A percentile compares a stretch with the other conserved stretches of the same genome.
Conservation (phyloP, 495 filamentous ascomycete genomes). For the Rhypophila decipiens region DNA sequence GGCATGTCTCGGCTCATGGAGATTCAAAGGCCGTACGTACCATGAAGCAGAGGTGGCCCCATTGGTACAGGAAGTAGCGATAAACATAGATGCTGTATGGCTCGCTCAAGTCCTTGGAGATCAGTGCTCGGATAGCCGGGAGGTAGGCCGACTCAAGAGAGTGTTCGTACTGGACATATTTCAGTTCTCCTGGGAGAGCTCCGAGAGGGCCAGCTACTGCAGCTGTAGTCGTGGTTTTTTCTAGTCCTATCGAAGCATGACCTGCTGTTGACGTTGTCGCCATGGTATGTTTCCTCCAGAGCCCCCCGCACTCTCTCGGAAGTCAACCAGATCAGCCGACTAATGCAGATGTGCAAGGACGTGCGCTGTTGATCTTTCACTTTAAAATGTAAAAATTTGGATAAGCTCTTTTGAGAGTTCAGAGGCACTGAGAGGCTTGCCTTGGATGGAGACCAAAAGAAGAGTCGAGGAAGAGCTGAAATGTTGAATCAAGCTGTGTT, state of each 20-base stretch:
- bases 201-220: constrained; percentile 14
- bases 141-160: constrained; percentile 74
- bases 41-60: constrained; percentile 94
- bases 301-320: too few relatives aligned
- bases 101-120: constrained; percentile 95
- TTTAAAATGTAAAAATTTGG: too few relatives aligned
- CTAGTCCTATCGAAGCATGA: too few relatives aligned
- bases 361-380: too few relatives aligned
- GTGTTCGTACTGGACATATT: constrained; percentile 79
- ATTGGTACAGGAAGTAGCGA: constrained; percentile 97
- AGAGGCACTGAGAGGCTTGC: too few relatives aligned
- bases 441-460: too few relatives aligned
- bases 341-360: too few relatives aligned
- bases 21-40: constrained; percentile 32
- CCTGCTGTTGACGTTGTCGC: not conserved
- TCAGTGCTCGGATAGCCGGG: constrained; percentile 81
- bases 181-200: constrained; percentile 48
- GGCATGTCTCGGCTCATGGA: too few relatives aligned
- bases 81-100: constrained; percentile 99
- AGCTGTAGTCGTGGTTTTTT: constrained; percentile 11
- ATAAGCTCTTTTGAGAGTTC: too few relatives aligned
- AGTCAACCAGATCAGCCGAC: too few relatives aligned
- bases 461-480: too few relatives aligned
- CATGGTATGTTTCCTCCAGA: not conserved
- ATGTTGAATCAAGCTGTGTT: too few relatives aligned